A percentile compares a stretch with the other conserved stretches of the same genome.
Evolutionary conservation across 352 stramenopile species (phyloP).

Genomic region (Phytophthora pinifolia): DNA sequence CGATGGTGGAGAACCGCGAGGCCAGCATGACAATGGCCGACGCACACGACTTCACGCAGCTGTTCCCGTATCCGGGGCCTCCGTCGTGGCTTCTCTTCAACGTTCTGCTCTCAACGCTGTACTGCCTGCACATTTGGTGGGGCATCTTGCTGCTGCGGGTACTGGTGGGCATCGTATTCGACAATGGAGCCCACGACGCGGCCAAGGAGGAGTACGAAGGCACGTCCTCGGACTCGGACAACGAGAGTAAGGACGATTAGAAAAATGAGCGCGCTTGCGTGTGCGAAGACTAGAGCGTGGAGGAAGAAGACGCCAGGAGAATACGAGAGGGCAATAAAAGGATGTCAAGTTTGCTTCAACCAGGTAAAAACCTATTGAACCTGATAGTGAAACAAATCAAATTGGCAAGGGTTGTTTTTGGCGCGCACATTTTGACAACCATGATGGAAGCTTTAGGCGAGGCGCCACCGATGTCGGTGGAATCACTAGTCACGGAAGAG

Average conservation of each 20-base stretch:
- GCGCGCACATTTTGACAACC: slow-evolving; percentile 22
- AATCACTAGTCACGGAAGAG: slow-evolving; percentile 29
- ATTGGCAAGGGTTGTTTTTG: slow-evolving; percentile 17
- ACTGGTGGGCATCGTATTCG: slow-evolving; percentile 56
- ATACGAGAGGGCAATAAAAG: slow-evolving; percentile 8
- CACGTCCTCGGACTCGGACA: slow-evolving; percentile 78
- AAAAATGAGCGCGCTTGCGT: slow-evolving; percentile 13
- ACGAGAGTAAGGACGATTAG: slow-evolving; percentile 67
- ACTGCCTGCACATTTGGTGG: slow-evolving; percentile 87
- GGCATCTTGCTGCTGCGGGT: slow-evolving; percentile 72
- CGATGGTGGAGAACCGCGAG: slow-evolving; percentile 71
- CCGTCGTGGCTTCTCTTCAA: slow-evolving; percentile 87
- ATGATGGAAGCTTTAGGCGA: slow-evolving; percentile 36
- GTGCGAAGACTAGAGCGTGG: slow-evolving; percentile 15
- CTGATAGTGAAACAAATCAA: neutral
- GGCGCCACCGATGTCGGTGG: slow-evolving; percentile 1
- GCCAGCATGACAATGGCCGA: slow-evolving; percentile 68
- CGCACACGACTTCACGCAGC: slow-evolving; percentile 67
- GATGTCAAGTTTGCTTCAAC: neutral
- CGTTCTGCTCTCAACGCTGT: slow-evolving; percentile 69
- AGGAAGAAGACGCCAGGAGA: slow-evolving; percentile 5
- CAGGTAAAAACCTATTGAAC: too few relatives aligned
- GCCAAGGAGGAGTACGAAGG: slow-evolving; percentile 88
- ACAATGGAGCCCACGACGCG: slow-evolving; percentile 70
- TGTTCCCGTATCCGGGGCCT: slow-evolving; percentile 68